Percentiles rank a stretch among this genome's conserved stretches.
These are phyloP conservation scores for Saturnispora gosingensis DNA, from an alignment of 805 yeast species.

Conservation along the genomic window DNA sequence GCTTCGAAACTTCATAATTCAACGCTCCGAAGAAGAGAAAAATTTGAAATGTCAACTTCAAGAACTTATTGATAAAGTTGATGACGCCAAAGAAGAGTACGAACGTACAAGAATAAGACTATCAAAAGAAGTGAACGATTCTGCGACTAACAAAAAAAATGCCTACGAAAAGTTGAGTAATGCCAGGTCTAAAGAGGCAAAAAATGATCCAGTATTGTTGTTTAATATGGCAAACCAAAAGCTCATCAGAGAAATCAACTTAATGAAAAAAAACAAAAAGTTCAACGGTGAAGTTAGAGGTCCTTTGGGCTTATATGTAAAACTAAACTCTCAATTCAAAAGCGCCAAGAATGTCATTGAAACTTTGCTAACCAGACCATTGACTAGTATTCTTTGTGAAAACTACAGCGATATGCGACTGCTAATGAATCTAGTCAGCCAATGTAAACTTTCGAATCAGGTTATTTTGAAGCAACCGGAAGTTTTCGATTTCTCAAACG, in stretches of 20 bases:
- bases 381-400: slow-evolving; percentile 61
- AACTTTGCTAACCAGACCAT: slow-evolving; percentile 35
- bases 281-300: slow-evolving; percentile 59
- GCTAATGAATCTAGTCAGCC: background rate
- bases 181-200: slow-evolving; percentile 6
- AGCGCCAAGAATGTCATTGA: slow-evolving; percentile 59
- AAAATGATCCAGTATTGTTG: slow-evolving; percentile 28
- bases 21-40: slow-evolving; percentile 13
- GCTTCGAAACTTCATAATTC: slow-evolving; percentile 16
- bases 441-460: slow-evolving; percentile 19
- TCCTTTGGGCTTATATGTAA: slow-evolving; percentile 61
- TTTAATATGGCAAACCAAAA: slow-evolving; percentile 40
- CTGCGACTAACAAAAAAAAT: background rate
- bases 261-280: slow-evolving; percentile 9
- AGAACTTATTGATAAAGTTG: slow-evolving; percentile 9
- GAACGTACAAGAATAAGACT: slow-evolving; percentile 9
- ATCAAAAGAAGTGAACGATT: background rate
- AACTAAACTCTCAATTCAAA: slow-evolving; percentile 43
- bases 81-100: slow-evolving; percentile 17
- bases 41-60: slow-evolving; percentile 10
- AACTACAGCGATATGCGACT: slow-evolving; percentile 26
- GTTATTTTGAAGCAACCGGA: slow-evolving; percentile 49
- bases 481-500: slow-evolving; percentile 40
- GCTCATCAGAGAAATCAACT: slow-evolving; percentile 34
- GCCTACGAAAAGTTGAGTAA: slow-evolving; percentile 5